Conservation (phyloP, 306 rosid genomes). For the Glycyrrhiza uralensis region DNA sequence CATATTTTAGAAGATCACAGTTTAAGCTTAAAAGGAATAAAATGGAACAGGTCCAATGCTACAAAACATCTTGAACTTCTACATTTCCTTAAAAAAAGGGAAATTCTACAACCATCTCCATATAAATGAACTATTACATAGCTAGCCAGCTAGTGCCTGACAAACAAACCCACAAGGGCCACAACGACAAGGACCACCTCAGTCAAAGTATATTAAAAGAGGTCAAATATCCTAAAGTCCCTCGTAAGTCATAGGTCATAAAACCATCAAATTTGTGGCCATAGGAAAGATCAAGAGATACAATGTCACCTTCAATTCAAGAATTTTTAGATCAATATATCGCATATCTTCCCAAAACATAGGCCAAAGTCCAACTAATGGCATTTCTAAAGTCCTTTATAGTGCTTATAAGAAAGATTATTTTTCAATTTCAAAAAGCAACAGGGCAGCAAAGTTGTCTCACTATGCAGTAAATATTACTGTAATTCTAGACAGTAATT, state of each 20-base stretch:
- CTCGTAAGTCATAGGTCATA: not conserved
- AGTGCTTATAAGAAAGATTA: not conserved
- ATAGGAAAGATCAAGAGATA: not conserved
- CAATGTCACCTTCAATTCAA: not conserved
- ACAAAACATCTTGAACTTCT: not conserved
- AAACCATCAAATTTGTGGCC: not conserved
- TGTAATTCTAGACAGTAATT: not conserved
- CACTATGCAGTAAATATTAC: not conserved
- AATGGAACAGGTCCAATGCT: not conserved
- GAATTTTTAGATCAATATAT: constrained; percentile 2
- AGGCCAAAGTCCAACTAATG: not conserved
- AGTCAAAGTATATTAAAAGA: not conserved
- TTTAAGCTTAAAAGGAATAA: not conserved
- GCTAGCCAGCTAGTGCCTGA: not conserved
- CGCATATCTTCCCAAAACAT: not conserved
- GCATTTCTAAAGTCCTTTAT: not conserved
- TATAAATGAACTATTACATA: not conserved
- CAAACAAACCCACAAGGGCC: not conserved
- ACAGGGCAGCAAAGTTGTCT: not conserved
- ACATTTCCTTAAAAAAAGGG: not conserved
- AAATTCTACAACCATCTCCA: not conserved
- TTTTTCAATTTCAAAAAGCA: not conserved
- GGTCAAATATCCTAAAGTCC: not conserved
- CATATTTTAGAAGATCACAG: not conserved
- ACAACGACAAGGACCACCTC: not conserved